Evolutionary conservation across 805 yeast species (phyloP), one percentile per base, ranked within the genome.

Genomic region (Candida parachauliodes): DNA sequence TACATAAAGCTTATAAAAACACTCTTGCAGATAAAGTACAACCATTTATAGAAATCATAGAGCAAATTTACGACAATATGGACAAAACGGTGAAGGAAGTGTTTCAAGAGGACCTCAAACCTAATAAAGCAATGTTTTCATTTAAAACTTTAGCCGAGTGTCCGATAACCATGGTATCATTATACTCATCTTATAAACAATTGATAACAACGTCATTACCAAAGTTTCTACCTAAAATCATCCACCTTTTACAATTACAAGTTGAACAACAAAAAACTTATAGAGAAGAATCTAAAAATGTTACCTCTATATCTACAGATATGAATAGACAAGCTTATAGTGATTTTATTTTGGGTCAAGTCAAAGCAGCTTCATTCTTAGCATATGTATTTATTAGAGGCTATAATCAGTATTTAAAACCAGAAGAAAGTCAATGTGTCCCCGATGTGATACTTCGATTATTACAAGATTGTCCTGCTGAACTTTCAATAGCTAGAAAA

Each of bases 111-210:
- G 68, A 64, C 22, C 73, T 70, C 6, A 79, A 79, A 41, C 65
- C 73, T 2, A 67, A 88, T 37, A 73, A 74, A 30, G 83, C 96
- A 4, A 75, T 86, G 74, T 71, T 59, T 46, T 88, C 97, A 1
- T 91, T 93, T 71, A 89, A 88, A 55, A 87, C 91, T 10, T 72
- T 93, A 42, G 86, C 96, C 0, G 99, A 93, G 58, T 89, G 98
- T 55, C 99, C 99, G 8, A 91, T 93, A 27, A 88, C 96, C 3
- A 84, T 93, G 81, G 98, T 93, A 3, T 79, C 96, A 6, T 68
- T 94, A 36, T 88, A 87, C 51, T 85, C 96, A 1, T 80, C 95
- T 0, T 88, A 89, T 63, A 87, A 88, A 54, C 78, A 77, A 24
- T 62, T 88, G 36, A 85, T 84, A 1, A 76, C 77, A 32, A 65